phyloP scores from a whole-genome alignment of 345 rosid species.

The Murraya paniculata region DNA sequence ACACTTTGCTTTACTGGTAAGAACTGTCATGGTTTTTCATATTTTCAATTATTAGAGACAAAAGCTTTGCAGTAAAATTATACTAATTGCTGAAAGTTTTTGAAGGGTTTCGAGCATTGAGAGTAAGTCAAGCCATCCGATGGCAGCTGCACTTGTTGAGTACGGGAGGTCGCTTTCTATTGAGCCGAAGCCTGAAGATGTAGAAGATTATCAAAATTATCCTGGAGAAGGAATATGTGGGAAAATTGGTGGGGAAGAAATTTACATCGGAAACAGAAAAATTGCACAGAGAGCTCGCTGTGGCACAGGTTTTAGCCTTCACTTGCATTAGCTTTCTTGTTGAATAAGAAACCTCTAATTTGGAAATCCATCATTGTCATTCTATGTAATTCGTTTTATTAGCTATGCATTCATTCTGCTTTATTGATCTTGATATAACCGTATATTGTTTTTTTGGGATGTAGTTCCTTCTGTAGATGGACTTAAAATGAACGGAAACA shows the following conservation, averaged over 20 bases:
- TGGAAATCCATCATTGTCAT: not conserved
- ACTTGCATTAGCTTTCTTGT: not conserved
- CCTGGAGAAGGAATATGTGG: slow-evolving; percentile 94
- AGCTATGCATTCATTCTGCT: too few relatives aligned
- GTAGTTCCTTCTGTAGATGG: slow-evolving; percentile 39
- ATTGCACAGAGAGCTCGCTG: slow-evolving; percentile 62
- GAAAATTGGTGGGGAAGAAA: slow-evolving; percentile 56
- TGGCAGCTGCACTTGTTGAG: slow-evolving; percentile 74
- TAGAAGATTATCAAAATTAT: slow-evolving; percentile 58
- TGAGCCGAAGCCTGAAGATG: slow-evolving; percentile 71
- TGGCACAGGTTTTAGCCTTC: slow-evolving; percentile 43
- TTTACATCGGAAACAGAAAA: slow-evolving; percentile 73
- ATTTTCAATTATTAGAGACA: not conserved
- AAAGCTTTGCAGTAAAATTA: not conserved
- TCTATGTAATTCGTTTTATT: too few relatives aligned
- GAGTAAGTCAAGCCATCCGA: slow-evolving; percentile 91
- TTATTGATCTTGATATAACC: not conserved
- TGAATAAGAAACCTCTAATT: not conserved
- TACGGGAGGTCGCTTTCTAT: slow-evolving; percentile 54
- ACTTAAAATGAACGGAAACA: slow-evolving; percentile 44
- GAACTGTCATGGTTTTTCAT: not conserved
- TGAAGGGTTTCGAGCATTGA: slow-evolving; percentile 87
- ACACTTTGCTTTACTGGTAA: slow-evolving; percentile 70
- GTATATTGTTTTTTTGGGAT: not conserved
- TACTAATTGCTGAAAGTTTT: slow-evolving; percentile 4